Evolutionary conservation across 1,284 basidiomycete genomes (phyloP).

Genomic region (Meripilus lineatus): DNA sequence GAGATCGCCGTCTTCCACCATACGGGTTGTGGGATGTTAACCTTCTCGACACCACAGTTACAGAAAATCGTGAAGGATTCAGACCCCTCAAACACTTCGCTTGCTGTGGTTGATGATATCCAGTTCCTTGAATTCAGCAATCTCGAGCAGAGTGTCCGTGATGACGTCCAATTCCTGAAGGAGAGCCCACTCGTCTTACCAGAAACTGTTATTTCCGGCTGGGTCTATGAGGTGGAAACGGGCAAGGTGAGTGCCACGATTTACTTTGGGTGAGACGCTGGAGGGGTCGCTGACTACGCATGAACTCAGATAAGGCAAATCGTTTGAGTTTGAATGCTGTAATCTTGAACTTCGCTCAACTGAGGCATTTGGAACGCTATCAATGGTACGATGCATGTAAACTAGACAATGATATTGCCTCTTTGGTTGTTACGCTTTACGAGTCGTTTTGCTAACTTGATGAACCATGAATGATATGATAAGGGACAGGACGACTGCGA

Average conservation of each 20-base stretch:
- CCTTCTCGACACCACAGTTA: slow-evolving; percentile 48
- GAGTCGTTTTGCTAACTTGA: too few relatives aligned
- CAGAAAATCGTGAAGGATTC: slow-evolving; percentile 46
- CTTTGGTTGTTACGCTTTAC: too few relatives aligned
- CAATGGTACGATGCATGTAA: too few relatives aligned
- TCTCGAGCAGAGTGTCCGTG: slow-evolving; percentile 49
- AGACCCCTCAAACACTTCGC: slow-evolving; percentile 32
- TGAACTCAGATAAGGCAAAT: slow-evolving; percentile 1
- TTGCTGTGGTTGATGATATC: slow-evolving; percentile 43
- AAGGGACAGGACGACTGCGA: too few relatives aligned
- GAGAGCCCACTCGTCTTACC: slow-evolving; percentile 50
- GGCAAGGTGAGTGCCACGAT: slow-evolving; percentile 41
- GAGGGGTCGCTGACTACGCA: too few relatives aligned
- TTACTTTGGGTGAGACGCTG: neutral
- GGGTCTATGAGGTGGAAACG: slow-evolving; percentile 61
- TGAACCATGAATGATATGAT: too few relatives aligned
- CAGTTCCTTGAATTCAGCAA: slow-evolving; percentile 56
- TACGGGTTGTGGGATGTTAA: slow-evolving; percentile 66
- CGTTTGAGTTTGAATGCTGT: too few relatives aligned
- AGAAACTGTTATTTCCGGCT: slow-evolving; percentile 53
- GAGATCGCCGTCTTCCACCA: slow-evolving; percentile 66
- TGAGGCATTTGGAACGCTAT: too few relatives aligned
- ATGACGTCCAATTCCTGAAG: slow-evolving; percentile 53
- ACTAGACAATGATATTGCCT: too few relatives aligned
- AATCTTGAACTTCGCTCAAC: too few relatives aligned